These are phyloP conservation scores for Thecaphora thlaspeos DNA, from an alignment of 1,284 basidiomycete species.

Conservation along the genomic window DNA sequence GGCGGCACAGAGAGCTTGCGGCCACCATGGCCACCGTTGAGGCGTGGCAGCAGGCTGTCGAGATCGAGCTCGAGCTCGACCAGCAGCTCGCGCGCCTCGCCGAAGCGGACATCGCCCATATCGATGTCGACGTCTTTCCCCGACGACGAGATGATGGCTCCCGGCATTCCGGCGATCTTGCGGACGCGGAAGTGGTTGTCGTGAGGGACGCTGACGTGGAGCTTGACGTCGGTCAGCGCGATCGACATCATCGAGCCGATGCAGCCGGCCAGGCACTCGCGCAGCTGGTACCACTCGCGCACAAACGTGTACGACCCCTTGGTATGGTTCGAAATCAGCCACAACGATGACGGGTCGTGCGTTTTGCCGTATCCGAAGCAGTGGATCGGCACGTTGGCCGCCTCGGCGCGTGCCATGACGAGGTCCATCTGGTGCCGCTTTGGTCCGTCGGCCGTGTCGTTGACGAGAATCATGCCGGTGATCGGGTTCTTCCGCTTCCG, in stretches of 20 bases:
- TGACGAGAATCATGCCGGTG: slow-evolving; percentile 86
- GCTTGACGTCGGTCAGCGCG: slow-evolving; percentile 44
- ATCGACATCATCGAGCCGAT: slow-evolving; percentile 51
- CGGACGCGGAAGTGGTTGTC: slow-evolving; percentile 51
- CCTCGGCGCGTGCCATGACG: slow-evolving; percentile 90
- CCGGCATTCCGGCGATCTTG: slow-evolving; percentile 44
- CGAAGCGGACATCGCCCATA: slow-evolving; percentile 68
- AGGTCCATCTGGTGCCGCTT: slow-evolving; percentile 98
- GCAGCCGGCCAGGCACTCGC: slow-evolving; percentile 50
- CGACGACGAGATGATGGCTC: slow-evolving; percentile 70
- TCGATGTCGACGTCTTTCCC: slow-evolving; percentile 93
- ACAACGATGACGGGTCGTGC: slow-evolving; percentile 94
- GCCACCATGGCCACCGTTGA: slow-evolving; percentile 20
- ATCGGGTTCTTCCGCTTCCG: slow-evolving; percentile 85
- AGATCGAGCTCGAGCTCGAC: slow-evolving; percentile 51
- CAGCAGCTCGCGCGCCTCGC: slow-evolving; percentile 48
- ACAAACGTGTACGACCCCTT: slow-evolving; percentile 82
- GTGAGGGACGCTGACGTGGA: slow-evolving; percentile 45
- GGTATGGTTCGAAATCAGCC: slow-evolving; percentile 97
- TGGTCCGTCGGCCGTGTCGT: slow-evolving; percentile 84
- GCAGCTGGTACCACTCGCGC: slow-evolving; percentile 51
- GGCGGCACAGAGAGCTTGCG: slow-evolving; percentile 9
- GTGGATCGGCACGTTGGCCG: slow-evolving; percentile 92
- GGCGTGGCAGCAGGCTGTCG: slow-evolving; percentile 25
- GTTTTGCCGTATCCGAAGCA: slow-evolving; percentile 93